Evolutionary conservation across 805 yeast species (phyloP).

Genomic region (Sugiyamaella chiloensis): DNA sequence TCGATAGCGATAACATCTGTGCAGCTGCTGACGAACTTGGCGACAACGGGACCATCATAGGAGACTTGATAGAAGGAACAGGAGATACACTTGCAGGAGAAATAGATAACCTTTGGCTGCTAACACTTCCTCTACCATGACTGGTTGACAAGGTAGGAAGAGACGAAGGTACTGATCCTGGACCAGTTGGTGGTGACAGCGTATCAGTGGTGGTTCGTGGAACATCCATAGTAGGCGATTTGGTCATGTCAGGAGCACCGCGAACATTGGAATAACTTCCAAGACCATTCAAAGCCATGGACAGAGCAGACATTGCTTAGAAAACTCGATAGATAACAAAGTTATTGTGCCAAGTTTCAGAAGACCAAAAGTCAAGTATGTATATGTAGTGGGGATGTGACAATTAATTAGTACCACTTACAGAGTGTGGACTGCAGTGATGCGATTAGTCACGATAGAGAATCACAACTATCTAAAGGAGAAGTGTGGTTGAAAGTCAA

Average conservation of each 20-base stretch:
- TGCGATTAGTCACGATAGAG: too few relatives aligned
- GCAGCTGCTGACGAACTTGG: constrained; percentile 11
- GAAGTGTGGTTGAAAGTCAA: neutral
- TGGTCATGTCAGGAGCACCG: constrained; percentile 4
- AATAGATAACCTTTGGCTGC: neutral
- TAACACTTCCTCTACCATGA: neutral
- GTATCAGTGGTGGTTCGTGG: constrained; percentile 9
- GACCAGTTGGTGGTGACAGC: neutral
- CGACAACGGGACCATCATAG: constrained; percentile 6
- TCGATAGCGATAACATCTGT: constrained; percentile 4
- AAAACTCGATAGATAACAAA: too few relatives aligned
- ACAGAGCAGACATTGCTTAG: neutral
- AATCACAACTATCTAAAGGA: neutral
- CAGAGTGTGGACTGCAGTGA: too few relatives aligned
- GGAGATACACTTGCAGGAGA: neutral
- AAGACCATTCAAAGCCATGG: neutral
- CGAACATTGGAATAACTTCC: constrained; percentile 3
- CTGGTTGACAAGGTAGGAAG: too few relatives aligned
- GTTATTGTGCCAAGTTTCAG: neutral
- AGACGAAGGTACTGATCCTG: neutral
- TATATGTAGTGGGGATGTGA: too few relatives aligned
- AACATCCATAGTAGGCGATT: constrained; percentile 3
- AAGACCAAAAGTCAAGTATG: too few relatives aligned
- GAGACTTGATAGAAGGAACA: constrained; percentile 1
- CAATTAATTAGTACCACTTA: too few relatives aligned